These are phyloP conservation scores for Xylaria sp. DNA, from an alignment of 2,329 filamentous ascomycete species.

Conservation along the genomic window DNA sequence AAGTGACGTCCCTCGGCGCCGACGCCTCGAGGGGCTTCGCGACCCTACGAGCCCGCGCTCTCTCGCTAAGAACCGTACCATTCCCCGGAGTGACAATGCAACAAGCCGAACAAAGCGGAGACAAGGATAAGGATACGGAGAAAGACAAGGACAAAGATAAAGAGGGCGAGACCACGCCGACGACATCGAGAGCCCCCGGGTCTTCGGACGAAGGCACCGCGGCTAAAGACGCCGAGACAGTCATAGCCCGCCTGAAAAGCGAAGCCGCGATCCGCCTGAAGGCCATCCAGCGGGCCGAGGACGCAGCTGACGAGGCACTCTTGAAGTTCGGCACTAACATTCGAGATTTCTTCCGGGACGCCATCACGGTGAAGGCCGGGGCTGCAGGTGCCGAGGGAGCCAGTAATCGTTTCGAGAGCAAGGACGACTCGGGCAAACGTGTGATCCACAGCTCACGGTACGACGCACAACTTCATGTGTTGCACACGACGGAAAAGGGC, in stretches of 20 bases:
- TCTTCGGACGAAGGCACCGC: conserved; percentile 55
- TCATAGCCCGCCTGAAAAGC: conserved; percentile 78
- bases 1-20: conserved; percentile 80
- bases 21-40: conserved; percentile 86
- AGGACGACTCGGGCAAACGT: conserved; percentile 87
- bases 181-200: conserved; percentile 50
- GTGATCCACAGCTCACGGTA: conserved; percentile 95
- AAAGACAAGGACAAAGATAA: conserved; percentile 53
- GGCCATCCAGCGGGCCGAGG: conserved; percentile 90
- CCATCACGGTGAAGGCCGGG: conserved; percentile 86
- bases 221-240: conserved; percentile 64
- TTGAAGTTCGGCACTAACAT: conserved; percentile 92
- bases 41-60: conserved; percentile 77
- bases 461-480: conserved; percentile 94
- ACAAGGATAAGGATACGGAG: conserved; percentile 49
- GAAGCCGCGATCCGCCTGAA: conserved; percentile 87
- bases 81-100: conserved; percentile 43
- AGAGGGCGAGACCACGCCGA: conserved; percentile 58
- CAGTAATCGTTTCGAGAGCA: conserved; percentile 90
- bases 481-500: conserved; percentile 85
- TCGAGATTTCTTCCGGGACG: conserved; percentile 88
- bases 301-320: conserved; percentile 94
- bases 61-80: conserved; percentile 68
- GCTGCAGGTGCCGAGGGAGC: conserved; percentile 62
- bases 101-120: conserved; percentile 46